Base-by-base conservation (phyloP, 441 rosid species). In the Mallotus repandus region DNA sequence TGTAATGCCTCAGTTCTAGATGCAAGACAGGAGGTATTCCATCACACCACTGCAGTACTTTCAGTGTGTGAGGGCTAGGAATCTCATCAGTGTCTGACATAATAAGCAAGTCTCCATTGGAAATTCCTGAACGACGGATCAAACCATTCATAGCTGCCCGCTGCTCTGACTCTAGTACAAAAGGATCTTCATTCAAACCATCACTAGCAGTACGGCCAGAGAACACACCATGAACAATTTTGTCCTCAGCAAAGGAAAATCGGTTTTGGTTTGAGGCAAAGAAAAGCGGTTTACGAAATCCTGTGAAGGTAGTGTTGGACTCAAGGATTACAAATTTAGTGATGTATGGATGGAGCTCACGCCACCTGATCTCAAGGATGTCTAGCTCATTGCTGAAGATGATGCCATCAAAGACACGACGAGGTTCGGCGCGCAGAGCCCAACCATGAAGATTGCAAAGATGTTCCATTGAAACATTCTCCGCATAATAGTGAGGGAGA, bases 321-420 rank as follows among this genome's bases (percentile, higher is more conserved):
- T 94, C 99, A 0, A 92, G 86, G 68, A 94, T 86, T 9, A 92
- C 84, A 70, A 94, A 94, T 68, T 89, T 90, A 4, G 91, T 71
- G 21, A 92, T 82, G 72, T 86, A 85, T 5, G 97, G 96, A 59
- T 79, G 49, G 52, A 94, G 91, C 79, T 92, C 98, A 0, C 63
- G 89, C 94, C 93, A 92, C 70, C 97, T 82, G 71, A 94, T 86
- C 79, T 94, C 96, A 9, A 91, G 92, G 21, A 89, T 22, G 81
- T 94, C 98, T 14, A 94, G 74, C 86, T 94, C 99, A 65, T 91
- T 87, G 88, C 89, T 94, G 82, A 94, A 94, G 48, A 94, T 86
- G 77, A 94, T 83, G 48, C 79, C 88, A 49, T 91, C 99, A 64
- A 82, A 91, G 54, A 94, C 81, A 29, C 79, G 85, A 12, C 96